Evolutionary conservation across 306 rosid genomes (phyloP).

Genomic region (Urtica urens): DNA sequence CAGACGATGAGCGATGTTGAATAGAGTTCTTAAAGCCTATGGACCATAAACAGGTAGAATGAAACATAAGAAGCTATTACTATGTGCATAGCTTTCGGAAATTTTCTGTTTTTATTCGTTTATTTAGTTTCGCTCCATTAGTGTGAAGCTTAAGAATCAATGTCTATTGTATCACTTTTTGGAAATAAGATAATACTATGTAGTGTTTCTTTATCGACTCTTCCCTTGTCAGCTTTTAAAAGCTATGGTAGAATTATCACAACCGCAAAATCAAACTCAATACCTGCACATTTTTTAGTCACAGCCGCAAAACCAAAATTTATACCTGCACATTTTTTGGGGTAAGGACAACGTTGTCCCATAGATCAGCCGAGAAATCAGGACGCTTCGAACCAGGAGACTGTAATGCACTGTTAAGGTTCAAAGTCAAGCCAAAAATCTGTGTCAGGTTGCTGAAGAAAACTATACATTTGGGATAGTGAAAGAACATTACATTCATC

Average conservation of each 20-base stretch:
- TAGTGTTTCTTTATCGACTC: too few relatives aligned
- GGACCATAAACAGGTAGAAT: slow-evolving; percentile 19
- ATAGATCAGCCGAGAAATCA: slow-evolving; percentile 59
- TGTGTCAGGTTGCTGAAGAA: slow-evolving; percentile 22
- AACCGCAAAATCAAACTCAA: slow-evolving; percentile 15
- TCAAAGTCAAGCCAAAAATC: slow-evolving; percentile 32
- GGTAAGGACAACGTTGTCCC: slow-evolving; percentile 76
- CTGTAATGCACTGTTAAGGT: slow-evolving; percentile 53
- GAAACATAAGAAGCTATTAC: slow-evolving; percentile 8
- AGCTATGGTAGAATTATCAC: too few relatives aligned
- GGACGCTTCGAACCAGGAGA: slow-evolving; percentile 76
- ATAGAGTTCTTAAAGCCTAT: slow-evolving; percentile 95
- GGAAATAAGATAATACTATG: too few relatives aligned
- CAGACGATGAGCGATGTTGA: slow-evolving; percentile 91
- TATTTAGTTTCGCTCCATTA: too few relatives aligned
- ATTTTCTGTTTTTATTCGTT: too few relatives aligned
- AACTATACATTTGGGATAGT: not conserved
- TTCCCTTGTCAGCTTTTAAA: too few relatives aligned
- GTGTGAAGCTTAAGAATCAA: too few relatives aligned
- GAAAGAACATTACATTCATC: not conserved
- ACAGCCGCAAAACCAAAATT: slow-evolving; percentile 13
- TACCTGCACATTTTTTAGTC: slow-evolving; percentile 98
- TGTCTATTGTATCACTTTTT: too few relatives aligned
- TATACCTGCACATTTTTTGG: slow-evolving; percentile 96
- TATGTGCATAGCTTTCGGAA: too few relatives aligned